Conservation (phyloP, 176 grass and related monocot species). For the Pontederia paniculata region DNA sequence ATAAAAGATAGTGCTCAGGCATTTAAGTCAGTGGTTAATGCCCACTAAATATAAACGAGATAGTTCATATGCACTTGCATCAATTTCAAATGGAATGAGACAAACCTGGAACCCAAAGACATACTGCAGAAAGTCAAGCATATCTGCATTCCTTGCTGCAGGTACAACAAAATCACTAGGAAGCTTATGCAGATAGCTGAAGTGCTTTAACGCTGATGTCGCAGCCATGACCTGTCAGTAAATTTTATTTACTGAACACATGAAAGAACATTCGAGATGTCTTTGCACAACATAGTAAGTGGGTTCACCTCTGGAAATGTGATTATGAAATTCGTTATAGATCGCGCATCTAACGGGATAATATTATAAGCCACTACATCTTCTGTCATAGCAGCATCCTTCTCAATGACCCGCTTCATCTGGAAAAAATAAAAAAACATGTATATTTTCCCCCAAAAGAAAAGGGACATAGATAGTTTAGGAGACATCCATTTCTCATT, state of each 20-base stretch:
- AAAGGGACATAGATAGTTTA: background rate
- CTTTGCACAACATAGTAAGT: slow-evolving; percentile 10
- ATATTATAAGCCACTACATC: slow-evolving; percentile 89
- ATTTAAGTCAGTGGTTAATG: no score
- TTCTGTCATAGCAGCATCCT: slow-evolving; percentile 77
- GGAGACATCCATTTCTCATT: no score
- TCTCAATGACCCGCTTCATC: slow-evolving; percentile 86
- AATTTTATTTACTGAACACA: slow-evolving; percentile 8
- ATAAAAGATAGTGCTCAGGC: no score
- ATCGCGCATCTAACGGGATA: slow-evolving; percentile 68
- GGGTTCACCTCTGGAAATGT: slow-evolving; percentile 56
- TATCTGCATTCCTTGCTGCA: slow-evolving; percentile 68
- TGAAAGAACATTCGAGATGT: slow-evolving; percentile 4
- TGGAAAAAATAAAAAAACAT: slow-evolving; percentile 10
- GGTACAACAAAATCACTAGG: slow-evolving; percentile 54
- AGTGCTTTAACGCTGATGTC: slow-evolving; percentile 72
- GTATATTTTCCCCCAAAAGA: background rate
- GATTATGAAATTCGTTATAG: slow-evolving; percentile 63
- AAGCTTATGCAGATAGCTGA: slow-evolving; percentile 53
- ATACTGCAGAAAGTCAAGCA: slow-evolving; percentile 82
- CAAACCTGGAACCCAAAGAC: slow-evolving; percentile 87
- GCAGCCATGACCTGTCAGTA: slow-evolving; percentile 64
- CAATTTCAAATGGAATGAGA: background rate
- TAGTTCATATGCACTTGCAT: no score
- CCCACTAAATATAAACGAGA: no score